Conservation (phyloP, 768 basidiomycete species). For the Sporobolomyces phaffii region DNA sequence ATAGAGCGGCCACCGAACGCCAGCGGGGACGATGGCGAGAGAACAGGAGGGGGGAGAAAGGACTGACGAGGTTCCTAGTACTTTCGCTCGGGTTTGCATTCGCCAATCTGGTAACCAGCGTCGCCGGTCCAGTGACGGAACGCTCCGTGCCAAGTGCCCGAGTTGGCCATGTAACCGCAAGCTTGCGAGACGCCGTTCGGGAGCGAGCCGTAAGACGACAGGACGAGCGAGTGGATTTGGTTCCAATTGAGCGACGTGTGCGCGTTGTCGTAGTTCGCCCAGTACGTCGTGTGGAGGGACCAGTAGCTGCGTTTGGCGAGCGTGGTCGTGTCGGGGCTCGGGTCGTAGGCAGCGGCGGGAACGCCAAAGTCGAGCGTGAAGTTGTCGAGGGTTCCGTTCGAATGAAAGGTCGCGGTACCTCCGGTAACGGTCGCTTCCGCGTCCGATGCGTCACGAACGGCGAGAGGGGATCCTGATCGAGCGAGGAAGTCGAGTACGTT, state of each 20-base stretch:
- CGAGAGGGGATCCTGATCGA: background rate
- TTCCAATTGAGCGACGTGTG: background rate
- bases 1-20: too few relatives aligned
- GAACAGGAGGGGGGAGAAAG: background rate
- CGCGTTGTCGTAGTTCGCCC: background rate
- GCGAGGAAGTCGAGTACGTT: background rate
- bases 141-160: background rate
- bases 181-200: background rate
- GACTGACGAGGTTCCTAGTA: background rate
- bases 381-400: background rate
- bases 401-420: background rate
- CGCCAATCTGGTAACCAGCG: background rate
- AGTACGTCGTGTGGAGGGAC: background rate
- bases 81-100: background rate
- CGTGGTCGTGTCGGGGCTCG: background rate
- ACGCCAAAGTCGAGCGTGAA: background rate
- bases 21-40: too few relatives aligned
- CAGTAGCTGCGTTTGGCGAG: background rate
- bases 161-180: constrained; percentile 1
- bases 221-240: background rate
- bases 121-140: constrained; percentile 2
- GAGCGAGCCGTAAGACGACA: background rate
- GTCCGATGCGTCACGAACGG: background rate
- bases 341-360: background rate
- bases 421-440: background rate